Percentiles rank a stretch among this genome's conserved stretches.
Evolutionary conservation across 495 filamentous ascomycete genomes (phyloP).

Genomic region (Tuber borchii): DNA sequence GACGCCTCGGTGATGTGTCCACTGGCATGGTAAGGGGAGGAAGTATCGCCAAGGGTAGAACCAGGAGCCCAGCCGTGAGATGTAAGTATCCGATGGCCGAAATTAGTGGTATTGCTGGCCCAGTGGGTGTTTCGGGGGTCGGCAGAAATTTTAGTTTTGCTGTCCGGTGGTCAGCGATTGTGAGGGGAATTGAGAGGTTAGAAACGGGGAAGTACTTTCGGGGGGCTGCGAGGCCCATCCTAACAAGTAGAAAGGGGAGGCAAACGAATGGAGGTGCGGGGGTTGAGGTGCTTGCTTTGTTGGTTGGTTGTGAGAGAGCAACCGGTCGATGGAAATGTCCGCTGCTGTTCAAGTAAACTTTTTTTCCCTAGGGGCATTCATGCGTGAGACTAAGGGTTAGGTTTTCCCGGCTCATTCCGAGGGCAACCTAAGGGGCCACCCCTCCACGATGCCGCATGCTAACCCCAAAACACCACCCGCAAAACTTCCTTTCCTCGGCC

Average conservation of each 20-base stretch:
- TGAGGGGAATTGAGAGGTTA: background rate
- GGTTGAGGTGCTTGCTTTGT: background rate
- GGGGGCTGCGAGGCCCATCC: conserved; percentile 69
- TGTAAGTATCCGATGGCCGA: conserved; percentile 78
- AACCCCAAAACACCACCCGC: background rate
- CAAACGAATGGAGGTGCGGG: background rate
- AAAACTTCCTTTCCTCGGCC: background rate
- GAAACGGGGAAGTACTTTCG: conserved; percentile 53
- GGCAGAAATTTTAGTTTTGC: conserved; percentile 70
- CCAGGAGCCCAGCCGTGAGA: conserved; percentile 88
- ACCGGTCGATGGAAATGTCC: background rate
- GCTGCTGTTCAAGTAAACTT: background rate
- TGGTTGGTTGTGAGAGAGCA: background rate
- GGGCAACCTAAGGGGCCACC: background rate
- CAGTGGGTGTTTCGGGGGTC: conserved; percentile 94
- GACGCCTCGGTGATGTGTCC: conserved; percentile 67
- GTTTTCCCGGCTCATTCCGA: background rate
- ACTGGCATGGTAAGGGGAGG: conserved; percentile 57
- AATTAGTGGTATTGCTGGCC: conserved; percentile 70
- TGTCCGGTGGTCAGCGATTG: conserved; percentile 42
- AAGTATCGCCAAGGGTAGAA: conserved; percentile 65
- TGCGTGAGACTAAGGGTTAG: background rate
- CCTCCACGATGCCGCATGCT: background rate
- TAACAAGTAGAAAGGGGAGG: conserved; percentile 15
- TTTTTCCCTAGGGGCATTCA: background rate